These are phyloP conservation scores for Fusarium fracticaudum DNA, from an alignment of 2,329 filamentous ascomycete genomes.

Conservation along the genomic window DNA sequence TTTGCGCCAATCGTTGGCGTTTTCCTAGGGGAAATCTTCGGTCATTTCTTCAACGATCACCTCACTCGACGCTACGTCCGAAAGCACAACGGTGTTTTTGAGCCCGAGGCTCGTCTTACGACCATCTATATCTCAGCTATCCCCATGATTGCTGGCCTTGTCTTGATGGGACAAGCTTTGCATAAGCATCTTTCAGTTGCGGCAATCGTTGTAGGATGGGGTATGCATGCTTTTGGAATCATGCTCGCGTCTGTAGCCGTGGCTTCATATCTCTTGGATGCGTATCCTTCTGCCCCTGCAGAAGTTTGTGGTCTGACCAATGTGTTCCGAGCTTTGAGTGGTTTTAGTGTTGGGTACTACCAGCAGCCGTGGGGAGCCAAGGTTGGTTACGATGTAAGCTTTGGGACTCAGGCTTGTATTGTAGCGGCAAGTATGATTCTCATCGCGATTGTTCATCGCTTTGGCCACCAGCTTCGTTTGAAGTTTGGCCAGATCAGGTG, in stretches of 20 bases:
- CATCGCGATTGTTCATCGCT: conserved; percentile 27
- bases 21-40: conserved; percentile 61
- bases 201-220: conserved; percentile 51
- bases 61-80: conserved; percentile 57
- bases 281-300: conserved; percentile 58
- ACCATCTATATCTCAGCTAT: conserved; percentile 58
- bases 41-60: conserved; percentile 66
- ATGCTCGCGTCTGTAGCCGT: conserved; percentile 61
- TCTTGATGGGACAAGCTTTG: conserved; percentile 63
- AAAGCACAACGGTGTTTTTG: conserved; percentile 60
- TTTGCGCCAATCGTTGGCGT: conserved; percentile 66
- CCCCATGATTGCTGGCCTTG: conserved; percentile 60
- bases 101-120: conserved; percentile 64
- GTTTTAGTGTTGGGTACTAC: conserved; percentile 60
- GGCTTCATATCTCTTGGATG: conserved; percentile 59
- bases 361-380: conserved; percentile 55
- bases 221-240: conserved; percentile 64
- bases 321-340: conserved; percentile 51
- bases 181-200: conserved; percentile 51
- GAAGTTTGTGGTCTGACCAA: conserved; percentile 58
- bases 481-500: conserved; percentile 23
- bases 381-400: conserved; percentile 49
- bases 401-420: conserved; percentile 51
- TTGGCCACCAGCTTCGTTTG: background rate
- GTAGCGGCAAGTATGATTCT: conserved; percentile 42